phyloP scores from a whole-genome alignment of 1,284 basidiomycete species.

The Cutaneotrichosporon sp. region DNA sequence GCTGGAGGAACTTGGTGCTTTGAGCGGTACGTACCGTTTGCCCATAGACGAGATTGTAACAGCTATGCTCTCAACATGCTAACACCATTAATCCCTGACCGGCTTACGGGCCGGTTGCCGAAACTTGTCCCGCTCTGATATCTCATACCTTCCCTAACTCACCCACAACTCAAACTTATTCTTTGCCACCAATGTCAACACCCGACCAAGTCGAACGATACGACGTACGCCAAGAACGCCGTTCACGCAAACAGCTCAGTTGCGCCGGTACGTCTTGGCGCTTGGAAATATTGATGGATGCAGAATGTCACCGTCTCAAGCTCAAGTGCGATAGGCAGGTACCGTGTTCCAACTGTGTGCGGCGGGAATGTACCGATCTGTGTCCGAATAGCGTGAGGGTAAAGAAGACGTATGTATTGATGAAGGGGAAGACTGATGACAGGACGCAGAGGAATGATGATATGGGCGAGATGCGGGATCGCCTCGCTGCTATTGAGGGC shows the following conservation, averaged over 20 bases:
- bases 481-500: conserved; percentile 24
- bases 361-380: conserved; percentile 36
- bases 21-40: too few relatives aligned
- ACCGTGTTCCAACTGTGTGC: conserved; percentile 42
- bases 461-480: conserved; percentile 28
- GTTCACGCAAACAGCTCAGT: conserved; percentile 25
- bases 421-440: neutral
- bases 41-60: too few relatives aligned
- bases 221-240: conserved; percentile 22
- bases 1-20: too few relatives aligned
- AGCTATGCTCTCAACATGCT: too few relatives aligned
- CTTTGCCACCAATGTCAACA: neutral
- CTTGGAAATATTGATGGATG: neutral
- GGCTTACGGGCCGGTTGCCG: too few relatives aligned
- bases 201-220: conserved; percentile 22
- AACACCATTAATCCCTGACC: too few relatives aligned
- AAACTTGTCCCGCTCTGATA: too few relatives aligned
- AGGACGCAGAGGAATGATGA: conserved; percentile 18
- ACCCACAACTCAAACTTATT: too few relatives aligned
- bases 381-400: conserved; percentile 38
- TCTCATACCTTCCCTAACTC: too few relatives aligned
- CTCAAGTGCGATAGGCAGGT: conserved; percentile 39
- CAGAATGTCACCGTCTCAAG: conserved; percentile 33
- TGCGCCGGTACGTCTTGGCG: conserved; percentile 21
- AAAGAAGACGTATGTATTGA: conserved; percentile 29